phyloP scores from a whole-genome alignment of 2,329 filamentous ascomycete species.

The Ophiosphaerella narmari region DNA sequence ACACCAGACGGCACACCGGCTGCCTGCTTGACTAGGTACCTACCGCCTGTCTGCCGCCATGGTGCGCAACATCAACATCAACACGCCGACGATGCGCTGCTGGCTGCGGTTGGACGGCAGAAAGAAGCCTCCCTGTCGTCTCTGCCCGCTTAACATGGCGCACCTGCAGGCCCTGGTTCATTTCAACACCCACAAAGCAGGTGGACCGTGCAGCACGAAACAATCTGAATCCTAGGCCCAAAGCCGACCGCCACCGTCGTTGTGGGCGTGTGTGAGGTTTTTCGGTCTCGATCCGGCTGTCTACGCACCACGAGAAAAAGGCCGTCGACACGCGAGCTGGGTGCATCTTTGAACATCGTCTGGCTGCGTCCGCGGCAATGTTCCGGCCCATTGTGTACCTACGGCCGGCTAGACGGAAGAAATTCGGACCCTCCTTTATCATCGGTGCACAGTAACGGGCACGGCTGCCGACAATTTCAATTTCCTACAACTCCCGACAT shows the following conservation, averaged over 20 bases:
- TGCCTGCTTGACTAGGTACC: no score
- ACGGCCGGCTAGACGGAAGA: neutral
- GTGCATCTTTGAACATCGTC: conserved; percentile 9
- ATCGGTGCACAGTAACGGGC: no score
- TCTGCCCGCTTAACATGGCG: conserved; percentile 3
- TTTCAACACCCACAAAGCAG: conserved; percentile 14
- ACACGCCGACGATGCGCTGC: no score
- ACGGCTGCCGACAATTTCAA: neutral
- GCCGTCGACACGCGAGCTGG: neutral
- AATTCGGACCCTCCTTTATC: no score
- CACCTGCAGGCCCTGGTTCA: conserved; percentile 6
- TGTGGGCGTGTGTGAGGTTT: conserved; percentile 9
- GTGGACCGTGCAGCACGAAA: conserved; percentile 27
- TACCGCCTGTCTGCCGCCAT: no score
- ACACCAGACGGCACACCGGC: no score
- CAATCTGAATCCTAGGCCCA: conserved; percentile 16
- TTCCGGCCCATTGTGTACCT: neutral
- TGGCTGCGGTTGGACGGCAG: neutral
- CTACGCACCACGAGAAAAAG: no score
- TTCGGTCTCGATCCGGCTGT: conserved; percentile 1
- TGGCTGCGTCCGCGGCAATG: conserved; percentile 14
- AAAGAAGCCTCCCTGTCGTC: conserved; percentile 10
- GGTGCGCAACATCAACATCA: no score
- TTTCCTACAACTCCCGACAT: conserved; percentile 29
- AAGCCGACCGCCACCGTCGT: conserved; percentile 2